phyloP scores from a whole-genome alignment of 352 stramenopile genomes.

The Globisporangium canariense region DNA sequence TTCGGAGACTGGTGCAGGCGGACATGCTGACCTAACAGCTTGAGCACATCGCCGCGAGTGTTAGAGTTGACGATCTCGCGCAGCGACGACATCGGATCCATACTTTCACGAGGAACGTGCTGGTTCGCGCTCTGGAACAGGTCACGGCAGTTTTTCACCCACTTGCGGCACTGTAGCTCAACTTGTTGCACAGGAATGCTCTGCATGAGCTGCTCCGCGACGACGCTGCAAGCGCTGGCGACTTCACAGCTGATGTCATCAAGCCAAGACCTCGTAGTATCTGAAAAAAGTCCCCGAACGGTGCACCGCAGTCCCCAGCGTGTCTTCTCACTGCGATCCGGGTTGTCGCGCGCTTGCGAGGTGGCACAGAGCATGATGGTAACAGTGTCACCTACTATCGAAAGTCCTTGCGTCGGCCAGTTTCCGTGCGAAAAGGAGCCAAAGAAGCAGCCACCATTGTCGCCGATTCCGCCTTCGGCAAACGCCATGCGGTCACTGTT shows the following conservation, averaged over 20 bases:
- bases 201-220: constrained; percentile 40
- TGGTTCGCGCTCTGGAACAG: constrained; percentile 25
- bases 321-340: constrained; percentile 30
- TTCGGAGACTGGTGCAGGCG: constrained; percentile 17
- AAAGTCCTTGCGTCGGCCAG: constrained; percentile 52
- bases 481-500: constrained; percentile 57
- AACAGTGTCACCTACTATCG: constrained; percentile 56
- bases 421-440: constrained; percentile 46
- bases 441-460: constrained; percentile 68
- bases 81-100: constrained; percentile 11
- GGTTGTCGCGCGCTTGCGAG: constrained; percentile 43
- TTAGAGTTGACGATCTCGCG: constrained; percentile 23
- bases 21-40: neutral
- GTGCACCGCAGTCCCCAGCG: constrained; percentile 63
- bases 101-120: neutral
- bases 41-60: constrained; percentile 18
- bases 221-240: constrained; percentile 31
- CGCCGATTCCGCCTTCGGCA: constrained; percentile 52
- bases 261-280: constrained; percentile 22
- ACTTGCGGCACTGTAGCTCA: constrained; percentile 31
- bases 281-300: constrained; percentile 38
- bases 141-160: constrained; percentile 17
- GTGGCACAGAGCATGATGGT: constrained; percentile 67
- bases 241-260: constrained; percentile 27
- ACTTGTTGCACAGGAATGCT: constrained; percentile 24